These are phyloP conservation scores for Haplosporangium sp. DNA, from an alignment of 371 early-diverging fungal genomes.

Conservation along the genomic window DNA sequence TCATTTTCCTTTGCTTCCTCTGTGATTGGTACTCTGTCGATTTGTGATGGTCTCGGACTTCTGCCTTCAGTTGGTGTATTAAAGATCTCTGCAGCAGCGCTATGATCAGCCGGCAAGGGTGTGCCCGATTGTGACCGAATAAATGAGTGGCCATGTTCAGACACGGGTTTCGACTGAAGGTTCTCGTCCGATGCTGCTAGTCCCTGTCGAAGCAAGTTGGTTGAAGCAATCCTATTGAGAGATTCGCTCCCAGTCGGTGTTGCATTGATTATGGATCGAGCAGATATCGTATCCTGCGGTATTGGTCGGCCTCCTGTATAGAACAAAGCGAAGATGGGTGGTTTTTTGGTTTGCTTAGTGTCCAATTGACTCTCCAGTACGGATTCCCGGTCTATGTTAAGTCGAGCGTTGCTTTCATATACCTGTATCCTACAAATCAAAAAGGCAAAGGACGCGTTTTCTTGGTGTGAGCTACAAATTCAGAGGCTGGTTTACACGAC, in stretches of 20 bases:
- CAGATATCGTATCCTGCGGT: slow-evolving; percentile 37
- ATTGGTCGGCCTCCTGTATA: slow-evolving; percentile 16
- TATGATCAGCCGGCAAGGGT: slow-evolving; percentile 48
- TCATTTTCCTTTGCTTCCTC: slow-evolving; percentile 9
- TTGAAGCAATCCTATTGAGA: slow-evolving; percentile 26
- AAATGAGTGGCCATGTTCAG: slow-evolving; percentile 15
- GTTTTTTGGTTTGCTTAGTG: neutral
- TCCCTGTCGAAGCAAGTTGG: slow-evolving; percentile 33
- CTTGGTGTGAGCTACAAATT: no score
- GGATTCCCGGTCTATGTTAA: no score
- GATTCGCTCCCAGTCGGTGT: slow-evolving; percentile 14
- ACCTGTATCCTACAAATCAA: no score
- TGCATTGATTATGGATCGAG: slow-evolving; percentile 9
- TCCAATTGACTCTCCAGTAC: no score
- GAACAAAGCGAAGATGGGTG: neutral
- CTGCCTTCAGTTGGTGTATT: slow-evolving; percentile 46
- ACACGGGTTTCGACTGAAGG: no score
- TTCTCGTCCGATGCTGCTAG: slow-evolving; percentile 2
- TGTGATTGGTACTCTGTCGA: slow-evolving; percentile 12
- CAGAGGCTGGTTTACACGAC: neutral
- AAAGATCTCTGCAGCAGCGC: slow-evolving; percentile 44
- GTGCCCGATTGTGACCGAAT: slow-evolving; percentile 40
- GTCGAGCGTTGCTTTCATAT: no score
- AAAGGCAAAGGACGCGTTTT: no score
- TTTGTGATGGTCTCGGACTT: slow-evolving; percentile 24